Evolutionary conservation across 805 yeast species (phyloP).

Genomic region (Candida bentonensis): DNA sequence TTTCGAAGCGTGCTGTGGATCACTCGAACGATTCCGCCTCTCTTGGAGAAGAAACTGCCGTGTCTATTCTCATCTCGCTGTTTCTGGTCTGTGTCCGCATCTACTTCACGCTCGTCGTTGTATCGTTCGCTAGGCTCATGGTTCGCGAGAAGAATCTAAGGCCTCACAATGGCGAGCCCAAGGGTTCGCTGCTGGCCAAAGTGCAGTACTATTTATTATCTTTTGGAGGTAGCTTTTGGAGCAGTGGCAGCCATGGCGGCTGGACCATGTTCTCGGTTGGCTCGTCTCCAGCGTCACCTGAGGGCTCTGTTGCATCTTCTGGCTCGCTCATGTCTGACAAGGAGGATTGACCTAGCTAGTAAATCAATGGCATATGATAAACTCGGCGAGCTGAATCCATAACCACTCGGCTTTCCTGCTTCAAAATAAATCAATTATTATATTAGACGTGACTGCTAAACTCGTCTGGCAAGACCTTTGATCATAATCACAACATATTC

Average conservation of each 20-base stretch:
- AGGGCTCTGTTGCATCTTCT: not conserved
- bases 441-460: not conserved
- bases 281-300: not conserved
- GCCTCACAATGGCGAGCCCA: constrained; percentile 21
- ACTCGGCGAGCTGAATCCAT: not conserved
- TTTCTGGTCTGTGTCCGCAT: constrained; percentile 31
- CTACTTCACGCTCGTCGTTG: constrained; percentile 39
- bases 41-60: constrained; percentile 21
- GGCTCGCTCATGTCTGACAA: not conserved
- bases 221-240: not conserved
- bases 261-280: not conserved
- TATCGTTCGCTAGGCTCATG: constrained; percentile 43
- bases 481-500: constrained; percentile 48
- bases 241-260: not conserved
- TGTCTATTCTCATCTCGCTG: constrained; percentile 37
- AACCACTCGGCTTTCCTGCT: not conserved
- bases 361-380: too few species aligned
- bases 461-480: constrained; percentile 18
- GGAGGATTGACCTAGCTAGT: not conserved
- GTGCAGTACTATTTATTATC: constrained; percentile 11
- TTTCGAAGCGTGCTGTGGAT: constrained; percentile 13
- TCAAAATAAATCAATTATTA: too few species aligned
- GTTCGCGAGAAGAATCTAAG: constrained; percentile 28
- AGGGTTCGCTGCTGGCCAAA: constrained; percentile 18
- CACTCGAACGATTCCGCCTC: constrained; percentile 11